These are phyloP conservation scores for Tetradesmus lagerheimii DNA, from an alignment of 139 green algal genomes.

Conservation along the genomic window DNA sequence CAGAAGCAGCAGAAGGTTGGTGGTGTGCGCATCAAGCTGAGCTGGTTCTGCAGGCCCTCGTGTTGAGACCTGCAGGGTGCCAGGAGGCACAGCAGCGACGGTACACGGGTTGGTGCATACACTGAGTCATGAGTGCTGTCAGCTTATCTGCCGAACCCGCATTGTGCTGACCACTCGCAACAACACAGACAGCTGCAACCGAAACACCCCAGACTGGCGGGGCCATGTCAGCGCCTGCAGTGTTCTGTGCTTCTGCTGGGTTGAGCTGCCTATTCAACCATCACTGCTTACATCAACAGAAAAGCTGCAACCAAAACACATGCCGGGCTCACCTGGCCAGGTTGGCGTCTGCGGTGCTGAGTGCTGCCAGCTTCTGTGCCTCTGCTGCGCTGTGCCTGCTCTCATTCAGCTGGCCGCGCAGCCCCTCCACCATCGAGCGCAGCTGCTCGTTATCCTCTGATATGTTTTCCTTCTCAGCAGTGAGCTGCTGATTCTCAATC, in stretches of 20 bases:
- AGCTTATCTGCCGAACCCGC: too few species aligned
- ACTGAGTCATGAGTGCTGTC: too few species aligned
- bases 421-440: background rate
- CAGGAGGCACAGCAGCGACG: background rate
- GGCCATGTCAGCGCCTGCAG: background rate
- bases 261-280: background rate
- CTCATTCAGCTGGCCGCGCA: background rate
- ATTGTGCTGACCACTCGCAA: too few species aligned
- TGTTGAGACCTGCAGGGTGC: background rate
- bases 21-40: background rate
- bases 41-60: slow-evolving; percentile 1
- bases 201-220: too few species aligned
- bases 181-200: too few species aligned
- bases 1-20: too few species aligned
- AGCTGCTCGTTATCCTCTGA: slow-evolving; percentile 3
- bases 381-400: background rate
- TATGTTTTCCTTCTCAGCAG: background rate
- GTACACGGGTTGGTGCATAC: too few species aligned
- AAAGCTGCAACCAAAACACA: too few species aligned
- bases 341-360: background rate
- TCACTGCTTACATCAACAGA: background rate
- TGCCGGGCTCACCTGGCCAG: slow-evolving; percentile 6
- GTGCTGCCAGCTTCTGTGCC: background rate
- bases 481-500: background rate
- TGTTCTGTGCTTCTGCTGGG: background rate